A percentile compares a stretch with the other conserved stretches of the same genome.
Conservation (phyloP, 768 basidiomycete genomes). For the Tricholoma sp. region DNA sequence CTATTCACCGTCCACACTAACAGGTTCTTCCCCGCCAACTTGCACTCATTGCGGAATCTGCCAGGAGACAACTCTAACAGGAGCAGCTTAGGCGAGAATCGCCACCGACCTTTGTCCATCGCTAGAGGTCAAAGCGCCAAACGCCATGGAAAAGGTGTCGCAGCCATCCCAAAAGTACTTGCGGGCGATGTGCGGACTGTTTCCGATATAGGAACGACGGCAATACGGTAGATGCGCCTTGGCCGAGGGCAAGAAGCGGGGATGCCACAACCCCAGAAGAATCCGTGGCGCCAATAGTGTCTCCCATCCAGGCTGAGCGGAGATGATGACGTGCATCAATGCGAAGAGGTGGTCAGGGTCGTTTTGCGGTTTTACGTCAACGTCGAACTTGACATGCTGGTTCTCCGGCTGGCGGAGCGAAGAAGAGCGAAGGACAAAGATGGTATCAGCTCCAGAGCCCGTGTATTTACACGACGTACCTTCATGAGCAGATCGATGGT, state of each 20-base stretch:
- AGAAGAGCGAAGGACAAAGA: background rate
- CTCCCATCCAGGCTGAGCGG: conserved; percentile 66
- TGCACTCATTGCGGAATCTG: conserved; percentile 81
- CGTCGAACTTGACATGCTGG: conserved; percentile 70
- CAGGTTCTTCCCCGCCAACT: conserved; percentile 70
- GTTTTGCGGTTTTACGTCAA: conserved; percentile 94
- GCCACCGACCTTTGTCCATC: conserved; percentile 69
- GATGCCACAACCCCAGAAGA: conserved; percentile 86
- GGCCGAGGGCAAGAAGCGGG: conserved; percentile 78
- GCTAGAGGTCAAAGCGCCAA: conserved; percentile 59
- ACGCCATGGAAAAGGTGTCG: conserved; percentile 82
- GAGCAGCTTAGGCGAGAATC: conserved; percentile 1
- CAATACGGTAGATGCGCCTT: conserved; percentile 76
- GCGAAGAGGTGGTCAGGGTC: conserved; percentile 81
- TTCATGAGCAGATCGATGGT: conserved; percentile 76
- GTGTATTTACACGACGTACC: conserved; percentile 32
- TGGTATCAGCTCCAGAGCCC: conserved; percentile 9
- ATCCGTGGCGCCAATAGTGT: conserved; percentile 74
- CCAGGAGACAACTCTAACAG: conserved; percentile 2
- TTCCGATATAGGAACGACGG: conserved; percentile 80
- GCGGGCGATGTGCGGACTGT: conserved; percentile 64
- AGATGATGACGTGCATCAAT: conserved; percentile 69
- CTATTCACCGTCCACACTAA: conserved; percentile 98
- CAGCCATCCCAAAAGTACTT: conserved; percentile 89
- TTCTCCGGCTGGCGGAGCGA: conserved; percentile 55